Percentiles rank a stretch among this genome's conserved stretches.
Conservation (phyloP, 2,329 filamentous ascomycete genomes). For the Diplodia intermedia region DNA sequence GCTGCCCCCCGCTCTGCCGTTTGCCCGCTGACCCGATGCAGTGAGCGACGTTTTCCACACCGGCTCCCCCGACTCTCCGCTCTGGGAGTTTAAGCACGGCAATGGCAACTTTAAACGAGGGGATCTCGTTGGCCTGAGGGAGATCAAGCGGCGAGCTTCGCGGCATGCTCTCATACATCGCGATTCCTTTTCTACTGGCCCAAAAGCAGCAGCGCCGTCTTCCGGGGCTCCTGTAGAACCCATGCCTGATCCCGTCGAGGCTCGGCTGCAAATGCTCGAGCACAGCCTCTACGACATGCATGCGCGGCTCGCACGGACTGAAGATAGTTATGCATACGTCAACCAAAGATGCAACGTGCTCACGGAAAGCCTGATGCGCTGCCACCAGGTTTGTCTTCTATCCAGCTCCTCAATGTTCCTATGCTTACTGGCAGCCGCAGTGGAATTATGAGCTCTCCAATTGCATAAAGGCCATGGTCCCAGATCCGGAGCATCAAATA, state of each 20-base stretch:
- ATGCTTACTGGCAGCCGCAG: conserved; percentile 49
- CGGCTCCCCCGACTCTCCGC: conserved; percentile 85
- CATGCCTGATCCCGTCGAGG: conserved; percentile 79
- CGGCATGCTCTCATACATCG: conserved; percentile 91
- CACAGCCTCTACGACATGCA: conserved; percentile 83
- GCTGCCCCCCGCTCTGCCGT: not conserved
- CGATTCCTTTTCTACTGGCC: conserved; percentile 77
- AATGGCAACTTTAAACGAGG: conserved; percentile 97
- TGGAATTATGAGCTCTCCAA: conserved; percentile 86
- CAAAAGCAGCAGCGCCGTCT: conserved; percentile 76
- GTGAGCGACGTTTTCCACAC: conserved; percentile 99
- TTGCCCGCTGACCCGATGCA: conserved; percentile 48
- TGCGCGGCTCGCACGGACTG: conserved; percentile 76
- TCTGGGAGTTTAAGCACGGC: conserved; percentile 99
- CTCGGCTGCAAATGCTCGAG: conserved; percentile 76
- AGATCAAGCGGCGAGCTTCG: conserved; percentile 94
- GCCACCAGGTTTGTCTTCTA: conserved; percentile 63
- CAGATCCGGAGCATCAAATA: conserved; percentile 75
- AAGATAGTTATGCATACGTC: conserved; percentile 81
- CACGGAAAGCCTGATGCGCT: conserved; percentile 79
- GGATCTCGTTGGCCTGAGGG: conserved; percentile 85
- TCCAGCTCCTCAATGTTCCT: not conserved
- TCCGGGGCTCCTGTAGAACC: conserved; percentile 85
- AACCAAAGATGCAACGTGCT: conserved; percentile 81
- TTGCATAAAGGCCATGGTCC: conserved; percentile 74